Evolutionary conservation across 176 grass and related monocot genomes (phyloP).

Genomic region (Oryza meyeriana): DNA sequence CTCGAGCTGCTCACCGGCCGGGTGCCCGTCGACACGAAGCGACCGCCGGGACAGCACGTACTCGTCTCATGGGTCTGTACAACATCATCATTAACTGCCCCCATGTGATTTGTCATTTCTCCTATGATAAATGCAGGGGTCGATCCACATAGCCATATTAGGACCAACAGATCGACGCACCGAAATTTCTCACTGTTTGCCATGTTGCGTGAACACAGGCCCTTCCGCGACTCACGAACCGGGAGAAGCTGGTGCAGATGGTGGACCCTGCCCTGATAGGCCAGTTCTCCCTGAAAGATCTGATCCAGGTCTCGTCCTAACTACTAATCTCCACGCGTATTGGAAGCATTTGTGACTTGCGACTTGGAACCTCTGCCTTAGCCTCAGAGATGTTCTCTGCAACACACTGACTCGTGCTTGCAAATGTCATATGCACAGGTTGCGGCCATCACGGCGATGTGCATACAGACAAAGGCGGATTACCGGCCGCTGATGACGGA

Average conservation of each 20-base stretch:
- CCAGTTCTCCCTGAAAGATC: conserved; percentile 79
- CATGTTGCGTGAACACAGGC: conserved; percentile 41
- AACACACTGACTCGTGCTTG: not conserved
- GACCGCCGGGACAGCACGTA: conserved; percentile 80
- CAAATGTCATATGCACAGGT: conserved; percentile 38
- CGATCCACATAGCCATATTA: not conserved
- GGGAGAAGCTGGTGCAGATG: conserved; percentile 79
- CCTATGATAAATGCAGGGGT: not conserved
- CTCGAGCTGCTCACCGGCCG: conserved; percentile 88
- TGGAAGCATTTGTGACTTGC: too few species aligned
- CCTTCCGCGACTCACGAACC: conserved; percentile 75
- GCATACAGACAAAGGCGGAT: conserved; percentile 83
- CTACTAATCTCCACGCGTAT: not conserved
- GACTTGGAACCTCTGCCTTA: too few species aligned
- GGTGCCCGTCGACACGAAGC: conserved; percentile 70
- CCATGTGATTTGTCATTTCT: not conserved
- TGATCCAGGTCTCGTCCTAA: conserved; percentile 62
- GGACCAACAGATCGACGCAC: not conserved
- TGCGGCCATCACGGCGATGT: conserved; percentile 92
- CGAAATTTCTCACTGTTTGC: not conserved
- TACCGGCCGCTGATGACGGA: conserved; percentile 99
- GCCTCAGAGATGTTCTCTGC: not conserved
- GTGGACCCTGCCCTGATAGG: conserved; percentile 75
- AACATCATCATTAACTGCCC: not conserved
- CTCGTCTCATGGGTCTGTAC: conserved; percentile 82